These are phyloP conservation scores for Naganishia cerealis DNA, from an alignment of 1,284 basidiomycete genomes.

Conservation along the genomic window DNA sequence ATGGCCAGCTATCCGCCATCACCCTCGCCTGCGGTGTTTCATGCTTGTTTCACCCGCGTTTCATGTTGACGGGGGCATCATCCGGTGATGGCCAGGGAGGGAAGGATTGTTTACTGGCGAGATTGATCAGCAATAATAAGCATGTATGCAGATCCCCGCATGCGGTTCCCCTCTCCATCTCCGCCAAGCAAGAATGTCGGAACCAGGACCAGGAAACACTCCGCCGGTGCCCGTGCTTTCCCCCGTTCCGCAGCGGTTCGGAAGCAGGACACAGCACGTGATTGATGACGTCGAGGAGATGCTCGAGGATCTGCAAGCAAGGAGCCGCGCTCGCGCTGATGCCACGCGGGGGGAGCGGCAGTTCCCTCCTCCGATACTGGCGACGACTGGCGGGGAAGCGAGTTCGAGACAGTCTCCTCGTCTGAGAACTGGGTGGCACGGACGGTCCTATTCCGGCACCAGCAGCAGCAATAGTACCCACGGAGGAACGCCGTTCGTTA, in stretches of 20 bases:
- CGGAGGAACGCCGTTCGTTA: slow-evolving; percentile 1
- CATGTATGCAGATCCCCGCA: not conserved
- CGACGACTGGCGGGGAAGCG: not conserved
- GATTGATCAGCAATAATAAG: not conserved
- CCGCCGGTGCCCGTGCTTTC: slow-evolving; percentile 6
- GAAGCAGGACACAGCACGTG: slow-evolving; percentile 20
- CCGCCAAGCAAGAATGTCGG: no score
- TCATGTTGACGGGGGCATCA: slow-evolving; percentile 4
- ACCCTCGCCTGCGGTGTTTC: not conserved
- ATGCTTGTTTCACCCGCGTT: not conserved
- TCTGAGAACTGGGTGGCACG: not conserved
- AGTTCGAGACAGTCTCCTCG: not conserved
- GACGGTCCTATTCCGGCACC: not conserved
- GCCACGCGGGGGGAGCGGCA: not conserved
- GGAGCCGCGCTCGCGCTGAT: slow-evolving; percentile 1
- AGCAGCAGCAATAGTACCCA: not conserved
- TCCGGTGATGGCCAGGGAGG: not conserved
- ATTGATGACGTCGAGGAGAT: slow-evolving; percentile 33
- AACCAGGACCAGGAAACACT: no score
- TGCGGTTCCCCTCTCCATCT: no score
- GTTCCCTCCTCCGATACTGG: slow-evolving; percentile 24
- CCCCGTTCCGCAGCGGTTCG: slow-evolving; percentile 1
- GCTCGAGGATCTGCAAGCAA: slow-evolving; percentile 14
- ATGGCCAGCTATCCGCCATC: no score
- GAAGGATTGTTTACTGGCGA: not conserved